Conservation (phyloP, 2,329 filamentous ascomycete species). For the Massarina eburnea region DNA sequence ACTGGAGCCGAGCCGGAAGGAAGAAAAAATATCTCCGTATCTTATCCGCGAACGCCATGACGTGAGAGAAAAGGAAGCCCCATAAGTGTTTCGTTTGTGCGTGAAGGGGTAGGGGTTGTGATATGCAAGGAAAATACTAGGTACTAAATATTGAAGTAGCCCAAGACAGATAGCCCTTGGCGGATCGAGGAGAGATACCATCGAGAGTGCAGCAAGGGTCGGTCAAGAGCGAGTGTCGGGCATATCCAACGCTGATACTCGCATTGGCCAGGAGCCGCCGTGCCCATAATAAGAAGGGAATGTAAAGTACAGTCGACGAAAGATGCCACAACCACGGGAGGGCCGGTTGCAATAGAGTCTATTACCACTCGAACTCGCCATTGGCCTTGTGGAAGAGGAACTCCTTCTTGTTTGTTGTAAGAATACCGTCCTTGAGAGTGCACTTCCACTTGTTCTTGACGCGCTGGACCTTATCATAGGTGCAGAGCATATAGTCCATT, state of each 20-base stretch:
- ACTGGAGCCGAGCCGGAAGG: background rate
- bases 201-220: background rate
- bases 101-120: background rate
- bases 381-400: conserved; percentile 97
- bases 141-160: too few relatives aligned
- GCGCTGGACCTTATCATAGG: conserved; percentile 97
- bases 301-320: conserved; percentile 1
- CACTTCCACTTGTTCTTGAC: conserved; percentile 99
- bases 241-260: conserved; percentile 4
- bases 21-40: background rate
- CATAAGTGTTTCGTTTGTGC: background rate
- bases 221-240: background rate
- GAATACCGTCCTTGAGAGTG: conserved; percentile 91
- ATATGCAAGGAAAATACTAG: background rate
- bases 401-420: conserved; percentile 92
- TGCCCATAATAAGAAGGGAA: background rate
- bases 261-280: background rate
- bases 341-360: background rate
- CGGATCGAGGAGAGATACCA: background rate
- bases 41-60: background rate
- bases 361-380: conserved; percentile 96
- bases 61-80: background rate
- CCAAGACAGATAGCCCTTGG: background rate
- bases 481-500: conserved; percentile 94
- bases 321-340: background rate